Percentiles rank a stretch among this genome's conserved stretches.
Conservation (phyloP, 2,329 filamentous ascomycete genomes). For the Scedosporium aurantiacum region DNA sequence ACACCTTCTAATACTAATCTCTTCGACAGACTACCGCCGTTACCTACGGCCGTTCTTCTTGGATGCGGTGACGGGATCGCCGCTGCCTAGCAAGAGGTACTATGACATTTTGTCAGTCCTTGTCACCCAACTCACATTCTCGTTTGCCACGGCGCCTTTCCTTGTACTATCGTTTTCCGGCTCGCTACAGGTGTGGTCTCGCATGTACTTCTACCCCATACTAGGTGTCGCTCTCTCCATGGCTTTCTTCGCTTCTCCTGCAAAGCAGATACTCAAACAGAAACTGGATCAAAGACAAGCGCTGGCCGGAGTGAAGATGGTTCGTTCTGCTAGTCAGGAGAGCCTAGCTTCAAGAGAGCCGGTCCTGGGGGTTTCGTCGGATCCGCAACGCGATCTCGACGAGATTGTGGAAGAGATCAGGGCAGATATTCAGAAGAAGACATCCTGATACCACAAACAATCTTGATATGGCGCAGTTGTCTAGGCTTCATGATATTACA, state of each 20-base stretch:
- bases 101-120: constrained; percentile 74
- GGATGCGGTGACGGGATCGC: constrained; percentile 58
- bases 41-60: constrained; percentile 89
- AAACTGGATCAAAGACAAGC: constrained; percentile 47
- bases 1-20: constrained; percentile 10
- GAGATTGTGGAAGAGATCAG: constrained; percentile 68
- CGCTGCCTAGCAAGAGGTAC: constrained; percentile 64
- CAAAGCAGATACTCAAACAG: constrained; percentile 48
- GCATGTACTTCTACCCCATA: constrained; percentile 81
- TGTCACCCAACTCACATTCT: constrained; percentile 70
- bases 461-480: background rate
- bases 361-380: constrained; percentile 66
- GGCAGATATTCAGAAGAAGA: constrained; percentile 52
- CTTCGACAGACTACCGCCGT: constrained; percentile 67
- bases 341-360: constrained; percentile 46
- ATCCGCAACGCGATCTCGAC: constrained; percentile 63
- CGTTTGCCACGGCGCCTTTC: constrained; percentile 76
- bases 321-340: constrained; percentile 45
- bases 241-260: constrained; percentile 70
- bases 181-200: constrained; percentile 66
- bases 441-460: background rate
- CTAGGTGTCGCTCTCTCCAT: constrained; percentile 54
- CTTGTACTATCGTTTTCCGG: constrained; percentile 63
- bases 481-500: background rate
- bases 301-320: constrained; percentile 32